A percentile compares a stretch with the other conserved stretches of the same genome.
Evolutionary conservation across 176 grass and related monocot species (phyloP).

Genomic region (Oryza glaberrima): DNA sequence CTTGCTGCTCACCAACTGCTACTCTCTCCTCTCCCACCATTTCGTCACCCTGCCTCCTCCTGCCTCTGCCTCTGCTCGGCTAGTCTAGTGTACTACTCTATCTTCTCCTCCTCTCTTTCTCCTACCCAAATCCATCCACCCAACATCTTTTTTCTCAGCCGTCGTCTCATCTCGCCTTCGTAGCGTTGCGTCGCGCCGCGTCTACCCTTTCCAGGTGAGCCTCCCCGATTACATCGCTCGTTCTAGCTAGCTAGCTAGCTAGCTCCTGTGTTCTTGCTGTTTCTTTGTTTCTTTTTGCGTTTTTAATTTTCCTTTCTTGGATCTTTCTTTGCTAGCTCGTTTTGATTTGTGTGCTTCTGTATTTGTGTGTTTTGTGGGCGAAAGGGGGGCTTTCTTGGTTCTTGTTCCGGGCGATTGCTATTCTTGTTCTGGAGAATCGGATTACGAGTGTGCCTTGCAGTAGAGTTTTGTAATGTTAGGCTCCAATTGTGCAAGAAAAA

Average conservation of each 20-base stretch:
- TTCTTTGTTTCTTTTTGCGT: neutral
- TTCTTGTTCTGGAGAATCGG: neutral
- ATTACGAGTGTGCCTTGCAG: neutral
- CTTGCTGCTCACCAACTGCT: neutral
- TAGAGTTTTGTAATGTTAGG: neutral
- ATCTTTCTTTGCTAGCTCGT: neutral
- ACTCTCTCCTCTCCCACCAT: neutral
- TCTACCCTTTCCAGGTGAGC: neutral
- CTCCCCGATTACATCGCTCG: no score
- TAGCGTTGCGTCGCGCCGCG: neutral
- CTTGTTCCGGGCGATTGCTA: neutral
- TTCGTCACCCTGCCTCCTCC: neutral
- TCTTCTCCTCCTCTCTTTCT: neutral
- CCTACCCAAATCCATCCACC: neutral
- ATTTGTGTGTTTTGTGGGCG: neutral
- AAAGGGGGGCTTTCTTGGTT: neutral
- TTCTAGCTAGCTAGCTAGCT: neutral
- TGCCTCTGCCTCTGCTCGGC: neutral
- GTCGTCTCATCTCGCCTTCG: neutral
- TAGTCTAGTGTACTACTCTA: no score
- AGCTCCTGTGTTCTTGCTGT: neutral
- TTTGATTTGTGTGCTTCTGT: neutral
- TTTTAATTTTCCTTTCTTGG: neutral
- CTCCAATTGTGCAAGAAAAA: neutral
- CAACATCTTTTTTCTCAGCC: slow-evolving; percentile 7